phyloP scores from a whole-genome alignment of 208 protist species.

The Angomonas deanei region DNA sequence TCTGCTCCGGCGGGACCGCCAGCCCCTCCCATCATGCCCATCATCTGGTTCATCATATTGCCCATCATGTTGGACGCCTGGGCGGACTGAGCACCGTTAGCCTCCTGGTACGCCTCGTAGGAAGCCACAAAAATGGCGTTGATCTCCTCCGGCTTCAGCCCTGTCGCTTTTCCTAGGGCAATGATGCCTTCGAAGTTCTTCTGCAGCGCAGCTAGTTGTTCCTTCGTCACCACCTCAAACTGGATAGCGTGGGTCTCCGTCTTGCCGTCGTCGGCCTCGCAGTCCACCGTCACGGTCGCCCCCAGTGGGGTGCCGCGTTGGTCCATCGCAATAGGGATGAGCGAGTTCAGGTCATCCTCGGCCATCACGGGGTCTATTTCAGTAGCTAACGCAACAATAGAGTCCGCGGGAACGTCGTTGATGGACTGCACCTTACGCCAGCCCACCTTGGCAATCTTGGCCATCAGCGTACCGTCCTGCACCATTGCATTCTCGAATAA shows the following conservation, averaged over 20 bases:
- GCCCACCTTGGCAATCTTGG: constrained; percentile 16
- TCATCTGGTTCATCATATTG: constrained; percentile 27
- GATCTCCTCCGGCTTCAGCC: constrained; percentile 27
- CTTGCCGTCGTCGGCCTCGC: constrained; percentile 12
- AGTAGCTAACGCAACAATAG: constrained; percentile 16
- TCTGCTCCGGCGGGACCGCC: constrained; percentile 3
- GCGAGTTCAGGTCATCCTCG: constrained; percentile 15
- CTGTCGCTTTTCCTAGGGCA: constrained; percentile 32
- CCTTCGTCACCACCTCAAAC: constrained; percentile 6
- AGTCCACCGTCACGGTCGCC: constrained; percentile 15
- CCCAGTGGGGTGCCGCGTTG: constrained; percentile 26
- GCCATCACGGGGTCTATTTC: constrained; percentile 9
- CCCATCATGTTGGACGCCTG: constrained; percentile 27
- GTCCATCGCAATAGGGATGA: constrained; percentile 21
- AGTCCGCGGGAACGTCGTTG: constrained; percentile 17
- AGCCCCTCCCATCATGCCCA: constrained; percentile 9
- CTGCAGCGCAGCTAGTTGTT: constrained; percentile 12
- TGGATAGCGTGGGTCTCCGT: constrained; percentile 14
- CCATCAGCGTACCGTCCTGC: constrained; percentile 13
- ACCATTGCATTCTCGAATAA: constrained; percentile 16
- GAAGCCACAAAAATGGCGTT: constrained; percentile 22
- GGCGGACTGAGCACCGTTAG: constrained; percentile 1
- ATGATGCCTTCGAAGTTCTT: constrained; percentile 46
- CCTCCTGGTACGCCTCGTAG: constrained; percentile 18
- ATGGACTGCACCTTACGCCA: constrained; percentile 23